Evolutionary conservation across 2,329 filamentous ascomycete species (phyloP).

Genomic region (Aspergillus quadrilineatus): DNA sequence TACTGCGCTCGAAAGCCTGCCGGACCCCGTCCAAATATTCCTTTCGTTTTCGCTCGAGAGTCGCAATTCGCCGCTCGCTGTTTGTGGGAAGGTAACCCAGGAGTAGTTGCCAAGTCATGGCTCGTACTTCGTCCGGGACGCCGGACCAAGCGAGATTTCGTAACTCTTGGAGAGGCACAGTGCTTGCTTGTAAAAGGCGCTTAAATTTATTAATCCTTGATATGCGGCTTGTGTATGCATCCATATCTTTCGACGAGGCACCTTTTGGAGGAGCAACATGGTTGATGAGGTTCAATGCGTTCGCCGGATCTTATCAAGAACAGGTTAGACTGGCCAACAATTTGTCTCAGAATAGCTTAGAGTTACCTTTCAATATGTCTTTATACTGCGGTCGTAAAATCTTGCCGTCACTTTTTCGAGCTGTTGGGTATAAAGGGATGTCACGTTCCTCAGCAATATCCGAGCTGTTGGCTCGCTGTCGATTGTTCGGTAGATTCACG

Average conservation of each 20-base stretch:
- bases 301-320: conserved; percentile 66
- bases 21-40: conserved; percentile 92
- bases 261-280: conserved; percentile 73
- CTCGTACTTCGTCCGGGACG: conserved; percentile 88
- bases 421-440: conserved; percentile 76
- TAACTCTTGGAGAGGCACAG: conserved; percentile 80
- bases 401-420: conserved; percentile 89
- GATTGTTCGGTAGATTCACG: conserved; percentile 42
- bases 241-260: conserved; percentile 77
- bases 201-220: conserved; percentile 99
- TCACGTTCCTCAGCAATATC: conserved; percentile 93
- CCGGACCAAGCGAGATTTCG: conserved; percentile 90
- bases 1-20: conserved; percentile 61
- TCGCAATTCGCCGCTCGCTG: conserved; percentile 84
- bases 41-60: conserved; percentile 89
- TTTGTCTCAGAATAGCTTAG: not conserved
- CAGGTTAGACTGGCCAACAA: not conserved
- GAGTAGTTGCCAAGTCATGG: conserved; percentile 98
- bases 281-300: conserved; percentile 89
- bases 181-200: conserved; percentile 85
- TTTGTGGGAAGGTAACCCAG: conserved; percentile 96
- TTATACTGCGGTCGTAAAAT: conserved; percentile 98
- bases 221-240: conserved; percentile 82
- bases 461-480: conserved; percentile 77
- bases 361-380: conserved; percentile 74